phyloP scores from a whole-genome alignment of 1,284 basidiomycete species.

The Coniferiporia weirii region DNA sequence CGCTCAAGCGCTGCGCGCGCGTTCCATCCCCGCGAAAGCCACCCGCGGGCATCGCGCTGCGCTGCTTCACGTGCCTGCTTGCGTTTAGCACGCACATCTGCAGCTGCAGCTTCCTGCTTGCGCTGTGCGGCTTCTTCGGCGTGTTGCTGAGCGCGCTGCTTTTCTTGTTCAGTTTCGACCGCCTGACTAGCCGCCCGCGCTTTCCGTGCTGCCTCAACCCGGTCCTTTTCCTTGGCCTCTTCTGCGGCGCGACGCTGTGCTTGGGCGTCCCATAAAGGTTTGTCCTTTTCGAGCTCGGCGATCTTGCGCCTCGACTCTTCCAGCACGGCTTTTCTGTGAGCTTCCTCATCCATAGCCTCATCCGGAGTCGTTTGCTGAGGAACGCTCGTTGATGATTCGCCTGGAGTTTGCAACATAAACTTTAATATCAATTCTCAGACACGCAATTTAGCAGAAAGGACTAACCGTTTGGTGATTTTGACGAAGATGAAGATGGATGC shows the following conservation, averaged over 20 bases:
- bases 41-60: conserved; percentile 43
- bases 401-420: background rate
- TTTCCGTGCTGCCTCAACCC: conserved; percentile 28
- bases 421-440: background rate
- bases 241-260: conserved; percentile 40
- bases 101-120: conserved; percentile 27
- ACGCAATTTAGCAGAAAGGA: background rate
- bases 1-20: conserved; percentile 56
- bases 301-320: conserved; percentile 64
- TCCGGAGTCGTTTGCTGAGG: background rate
- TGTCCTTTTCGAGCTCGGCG: conserved; percentile 60
- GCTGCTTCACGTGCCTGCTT: conserved; percentile 35
- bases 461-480: background rate
- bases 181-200: conserved; percentile 8
- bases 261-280: conserved; percentile 54
- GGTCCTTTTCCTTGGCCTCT: conserved; percentile 32
- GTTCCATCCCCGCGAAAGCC: conserved; percentile 38
- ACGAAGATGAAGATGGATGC: background rate
- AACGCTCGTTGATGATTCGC: background rate
- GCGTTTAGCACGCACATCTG: conserved; percentile 28
- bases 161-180: conserved; percentile 22
- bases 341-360: conserved; percentile 12
- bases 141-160: conserved; percentile 26
- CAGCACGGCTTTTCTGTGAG: conserved; percentile 37
- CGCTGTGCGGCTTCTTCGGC: conserved; percentile 30